These are phyloP conservation scores for Tylopilus cervinicoccineus DNA, from an alignment of 768 basidiomycete species.

Conservation along the genomic window DNA sequence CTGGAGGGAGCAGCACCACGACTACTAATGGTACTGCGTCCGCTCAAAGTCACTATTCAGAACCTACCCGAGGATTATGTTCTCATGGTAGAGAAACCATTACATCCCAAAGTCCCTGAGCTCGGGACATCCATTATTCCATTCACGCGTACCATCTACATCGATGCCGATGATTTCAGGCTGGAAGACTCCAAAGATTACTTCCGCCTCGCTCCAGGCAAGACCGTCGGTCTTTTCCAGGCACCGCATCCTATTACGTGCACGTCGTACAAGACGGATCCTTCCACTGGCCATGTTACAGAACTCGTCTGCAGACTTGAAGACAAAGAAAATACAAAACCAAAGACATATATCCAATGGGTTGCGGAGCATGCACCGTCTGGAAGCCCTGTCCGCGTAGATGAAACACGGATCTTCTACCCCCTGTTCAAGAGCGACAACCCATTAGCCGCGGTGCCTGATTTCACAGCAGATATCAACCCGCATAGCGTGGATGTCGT, in stretches of 20 bases:
- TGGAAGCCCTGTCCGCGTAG: constrained; percentile 77
- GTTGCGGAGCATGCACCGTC: constrained; percentile 80
- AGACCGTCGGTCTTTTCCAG: constrained; percentile 95
- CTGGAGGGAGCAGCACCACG: constrained; percentile 87
- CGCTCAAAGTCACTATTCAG: constrained; percentile 87
- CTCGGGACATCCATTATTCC: constrained; percentile 80
- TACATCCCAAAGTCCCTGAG: constrained; percentile 91
- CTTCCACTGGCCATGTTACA: constrained; percentile 62
- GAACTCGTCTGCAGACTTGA: constrained; percentile 82
- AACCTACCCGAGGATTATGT: constrained; percentile 87
- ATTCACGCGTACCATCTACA: constrained; percentile 86
- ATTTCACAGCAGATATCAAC: constrained; percentile 82
- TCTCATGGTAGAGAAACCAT: constrained; percentile 79
- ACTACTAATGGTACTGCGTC: constrained; percentile 85
- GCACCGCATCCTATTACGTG: constrained; percentile 91
- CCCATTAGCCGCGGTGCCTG: constrained; percentile 61
- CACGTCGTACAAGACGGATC: constrained; percentile 80
- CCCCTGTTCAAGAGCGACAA: constrained; percentile 93
- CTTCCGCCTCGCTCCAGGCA: constrained; percentile 96
- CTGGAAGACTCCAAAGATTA: constrained; percentile 90
- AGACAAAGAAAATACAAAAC: constrained; percentile 68
- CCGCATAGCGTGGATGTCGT: constrained; percentile 77
- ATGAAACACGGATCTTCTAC: constrained; percentile 91
- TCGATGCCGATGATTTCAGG: constrained; percentile 92
- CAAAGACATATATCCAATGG: constrained; percentile 97